phyloP scores from a whole-genome alignment of 768 basidiomycete genomes.

The Podaxis sp. region DNA sequence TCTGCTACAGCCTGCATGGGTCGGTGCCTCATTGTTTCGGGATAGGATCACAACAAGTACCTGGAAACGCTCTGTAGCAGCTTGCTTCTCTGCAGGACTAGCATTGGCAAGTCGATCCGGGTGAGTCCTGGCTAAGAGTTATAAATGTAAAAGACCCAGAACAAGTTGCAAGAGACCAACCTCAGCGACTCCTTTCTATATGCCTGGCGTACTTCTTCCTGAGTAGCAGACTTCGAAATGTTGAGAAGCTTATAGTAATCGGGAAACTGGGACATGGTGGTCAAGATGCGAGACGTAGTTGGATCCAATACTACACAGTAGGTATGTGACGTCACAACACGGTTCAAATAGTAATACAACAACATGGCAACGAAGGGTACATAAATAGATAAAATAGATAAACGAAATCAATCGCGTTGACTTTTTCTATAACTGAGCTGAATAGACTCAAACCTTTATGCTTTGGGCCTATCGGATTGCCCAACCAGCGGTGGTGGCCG shows the following conservation, averaged over 20 bases:
- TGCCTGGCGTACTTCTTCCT: slow-evolving; percentile 72
- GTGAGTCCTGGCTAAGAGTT: slow-evolving; percentile 62
- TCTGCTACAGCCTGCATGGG: slow-evolving; percentile 75
- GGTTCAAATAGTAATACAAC: background rate
- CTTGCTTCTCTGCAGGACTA: slow-evolving; percentile 65
- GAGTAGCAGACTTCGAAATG: slow-evolving; percentile 54
- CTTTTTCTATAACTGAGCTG: background rate
- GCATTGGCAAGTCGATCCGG: slow-evolving; percentile 81
- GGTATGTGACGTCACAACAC: slow-evolving; percentile 27
- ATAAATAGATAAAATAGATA: background rate
- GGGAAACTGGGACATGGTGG: slow-evolving; percentile 71
- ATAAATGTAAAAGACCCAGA: slow-evolving; percentile 17
- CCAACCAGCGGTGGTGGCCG: slow-evolving; percentile 39
- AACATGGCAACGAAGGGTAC: background rate
- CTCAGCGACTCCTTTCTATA: slow-evolving; percentile 81
- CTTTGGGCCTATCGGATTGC: background rate
- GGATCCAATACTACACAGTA: background rate
- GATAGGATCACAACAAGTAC: slow-evolving; percentile 31
- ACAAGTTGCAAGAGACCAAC: slow-evolving; percentile 31
- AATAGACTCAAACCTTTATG: background rate
- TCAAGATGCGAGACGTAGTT: slow-evolving; percentile 3
- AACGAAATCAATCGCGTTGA: background rate
- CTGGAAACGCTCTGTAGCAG: slow-evolving; percentile 85
- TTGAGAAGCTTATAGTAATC: slow-evolving; percentile 75
- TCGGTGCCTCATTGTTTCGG: slow-evolving; percentile 3